phyloP scores from a whole-genome alignment of 352 stramenopile species.

The Globisporangium acanthophoron region DNA sequence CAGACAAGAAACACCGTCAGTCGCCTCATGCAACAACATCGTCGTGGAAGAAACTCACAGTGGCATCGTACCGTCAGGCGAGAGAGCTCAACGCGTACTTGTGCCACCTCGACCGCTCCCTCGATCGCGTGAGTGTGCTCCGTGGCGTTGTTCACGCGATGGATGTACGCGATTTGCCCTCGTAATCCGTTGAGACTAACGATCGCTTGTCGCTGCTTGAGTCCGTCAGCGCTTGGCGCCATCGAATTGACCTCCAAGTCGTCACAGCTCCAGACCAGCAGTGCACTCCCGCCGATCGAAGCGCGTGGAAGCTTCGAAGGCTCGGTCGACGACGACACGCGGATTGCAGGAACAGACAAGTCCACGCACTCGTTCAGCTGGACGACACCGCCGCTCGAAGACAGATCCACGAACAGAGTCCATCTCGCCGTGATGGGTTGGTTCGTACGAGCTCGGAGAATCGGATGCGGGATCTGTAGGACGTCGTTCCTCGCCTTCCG shows the following conservation, averaged over 20 bases:
- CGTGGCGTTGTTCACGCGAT: conserved; percentile 1
- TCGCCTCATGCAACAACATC: neutral
- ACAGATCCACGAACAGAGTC: conserved; percentile 2
- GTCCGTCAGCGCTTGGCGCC: neutral
- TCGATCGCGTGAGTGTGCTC: conserved; percentile 10
- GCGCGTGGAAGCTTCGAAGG: neutral
- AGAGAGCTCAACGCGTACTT: conserved; percentile 2
- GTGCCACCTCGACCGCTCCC: neutral
- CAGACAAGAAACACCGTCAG: too few species aligned
- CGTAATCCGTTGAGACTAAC: conserved; percentile 2
- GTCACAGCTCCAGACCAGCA: conserved; percentile 7
- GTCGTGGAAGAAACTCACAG: neutral
- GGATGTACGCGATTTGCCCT: conserved; percentile 6
- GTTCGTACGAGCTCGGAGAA: neutral
- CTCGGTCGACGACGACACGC: conserved; percentile 4
- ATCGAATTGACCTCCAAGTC: conserved; percentile 4
- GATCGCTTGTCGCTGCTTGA: neutral
- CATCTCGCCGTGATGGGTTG: conserved; percentile 5
- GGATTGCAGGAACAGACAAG: conserved; percentile 4
- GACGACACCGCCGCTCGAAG: neutral
- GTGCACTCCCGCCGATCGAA: neutral
- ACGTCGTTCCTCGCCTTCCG: neutral
- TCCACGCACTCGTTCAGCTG: conserved; percentile 12
- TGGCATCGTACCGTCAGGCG: conserved; percentile 10
- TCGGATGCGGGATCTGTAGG: neutral